Evolutionary conservation across 768 basidiomycete species (phyloP).

Genomic region (Ramaria sp.): DNA sequence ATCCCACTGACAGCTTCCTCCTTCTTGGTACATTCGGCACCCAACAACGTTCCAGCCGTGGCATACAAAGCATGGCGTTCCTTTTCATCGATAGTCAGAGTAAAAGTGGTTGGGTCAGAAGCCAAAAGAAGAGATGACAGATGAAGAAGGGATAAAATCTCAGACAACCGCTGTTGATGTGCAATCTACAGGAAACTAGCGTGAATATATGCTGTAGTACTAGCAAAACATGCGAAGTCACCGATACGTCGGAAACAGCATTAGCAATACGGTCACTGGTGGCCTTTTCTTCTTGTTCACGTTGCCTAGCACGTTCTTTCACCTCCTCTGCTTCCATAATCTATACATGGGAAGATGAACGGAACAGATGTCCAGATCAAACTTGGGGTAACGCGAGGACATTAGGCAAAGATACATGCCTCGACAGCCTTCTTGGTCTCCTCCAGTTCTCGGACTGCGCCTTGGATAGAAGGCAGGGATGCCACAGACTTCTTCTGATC

Average conservation of each 20-base stretch:
- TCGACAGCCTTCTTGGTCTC: conserved; percentile 81
- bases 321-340: conserved; percentile 51
- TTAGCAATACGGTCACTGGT: conserved; percentile 45
- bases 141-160: conserved; percentile 31
- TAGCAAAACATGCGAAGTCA: conserved; percentile 19
- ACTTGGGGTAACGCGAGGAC: background rate
- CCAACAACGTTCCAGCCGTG: conserved; percentile 42
- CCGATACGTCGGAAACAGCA: conserved; percentile 51
- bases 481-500: conserved; percentile 74
- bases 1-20: conserved; percentile 42
- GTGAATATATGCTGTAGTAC: background rate
- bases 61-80: conserved; percentile 49
- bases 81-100: conserved; percentile 32
- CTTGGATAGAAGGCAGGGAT: conserved; percentile 67
- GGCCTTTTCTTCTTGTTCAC: conserved; percentile 43
- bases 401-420: conserved; percentile 30
- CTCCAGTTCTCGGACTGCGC: conserved; percentile 67
- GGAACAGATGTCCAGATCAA: background rate
- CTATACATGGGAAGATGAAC: conserved; percentile 24
- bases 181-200: background rate
- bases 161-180: conserved; percentile 3
- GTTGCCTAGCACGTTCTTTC: conserved; percentile 44
- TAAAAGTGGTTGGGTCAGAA: conserved; percentile 32
- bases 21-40: conserved; percentile 42
- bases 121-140: conserved; percentile 43